Evolutionary conservation across 352 stramenopile species (phyloP).

Genomic region (Aphanomyces invadans): DNA sequence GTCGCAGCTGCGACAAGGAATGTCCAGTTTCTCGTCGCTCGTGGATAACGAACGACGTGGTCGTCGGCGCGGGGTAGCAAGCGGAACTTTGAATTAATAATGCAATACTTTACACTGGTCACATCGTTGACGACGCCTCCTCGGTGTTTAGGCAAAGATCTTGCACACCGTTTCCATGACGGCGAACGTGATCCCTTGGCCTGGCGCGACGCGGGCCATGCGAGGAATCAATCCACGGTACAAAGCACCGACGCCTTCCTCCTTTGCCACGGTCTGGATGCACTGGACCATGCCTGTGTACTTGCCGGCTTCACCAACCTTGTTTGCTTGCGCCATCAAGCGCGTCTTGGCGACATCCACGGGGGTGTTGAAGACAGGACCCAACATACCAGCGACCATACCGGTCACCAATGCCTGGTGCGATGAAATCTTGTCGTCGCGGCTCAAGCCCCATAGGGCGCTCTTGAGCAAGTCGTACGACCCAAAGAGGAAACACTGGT

Average conservation of each 20-base stretch:
- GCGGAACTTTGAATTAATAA: no score
- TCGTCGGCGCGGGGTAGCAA: no score
- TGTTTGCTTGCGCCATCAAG: conserved; percentile 45
- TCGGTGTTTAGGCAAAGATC: conserved; percentile 20
- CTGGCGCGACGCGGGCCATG: conserved; percentile 79
- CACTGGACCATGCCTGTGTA: conserved; percentile 71
- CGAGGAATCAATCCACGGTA: conserved; percentile 86
- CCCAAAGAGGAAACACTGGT: conserved; percentile 89
- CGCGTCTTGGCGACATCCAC: conserved; percentile 82
- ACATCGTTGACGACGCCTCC: background rate
- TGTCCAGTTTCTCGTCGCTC: no score
- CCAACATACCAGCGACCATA: conserved; percentile 26
- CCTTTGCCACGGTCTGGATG: conserved; percentile 64
- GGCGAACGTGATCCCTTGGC: conserved; percentile 88
- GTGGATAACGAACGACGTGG: background rate
- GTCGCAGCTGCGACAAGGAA: no score
- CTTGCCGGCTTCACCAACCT: conserved; percentile 50
- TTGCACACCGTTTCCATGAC: conserved; percentile 66
- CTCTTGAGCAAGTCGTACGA: conserved; percentile 53
- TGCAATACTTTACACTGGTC: background rate
- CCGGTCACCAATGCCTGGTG: conserved; percentile 18
- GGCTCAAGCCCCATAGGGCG: conserved; percentile 29
- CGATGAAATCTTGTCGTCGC: conserved; percentile 24
- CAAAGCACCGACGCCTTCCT: conserved; percentile 74
- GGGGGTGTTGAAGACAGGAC: conserved; percentile 25